A percentile compares a stretch with the other conserved stretches of the same genome.
Evolutionary conservation across 2,329 filamentous ascomycete genomes (phyloP).

Genomic region (Penicillium vulpinum): DNA sequence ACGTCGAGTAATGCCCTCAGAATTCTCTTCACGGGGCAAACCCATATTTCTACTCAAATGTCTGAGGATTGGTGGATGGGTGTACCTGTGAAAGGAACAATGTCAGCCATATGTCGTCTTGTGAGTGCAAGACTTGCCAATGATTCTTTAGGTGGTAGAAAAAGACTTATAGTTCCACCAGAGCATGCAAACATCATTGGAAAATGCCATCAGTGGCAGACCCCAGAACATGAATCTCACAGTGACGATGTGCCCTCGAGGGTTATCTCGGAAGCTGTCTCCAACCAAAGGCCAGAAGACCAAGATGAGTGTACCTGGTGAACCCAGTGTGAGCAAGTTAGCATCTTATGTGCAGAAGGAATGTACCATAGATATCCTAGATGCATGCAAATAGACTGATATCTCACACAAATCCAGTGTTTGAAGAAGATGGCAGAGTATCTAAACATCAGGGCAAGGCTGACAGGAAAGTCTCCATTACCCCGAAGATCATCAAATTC

Average conservation of each 20-base stretch:
- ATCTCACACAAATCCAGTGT: not conserved
- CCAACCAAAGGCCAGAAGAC: not conserved
- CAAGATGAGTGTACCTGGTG: not conserved
- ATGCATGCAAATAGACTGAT: not conserved
- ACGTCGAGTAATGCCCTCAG: not conserved
- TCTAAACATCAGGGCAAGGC: not conserved
- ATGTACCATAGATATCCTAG: not conserved
- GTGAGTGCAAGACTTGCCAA: not conserved
- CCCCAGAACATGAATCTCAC: not conserved
- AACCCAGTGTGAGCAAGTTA: not conserved
- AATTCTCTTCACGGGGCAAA: not conserved
- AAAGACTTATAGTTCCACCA: not conserved
- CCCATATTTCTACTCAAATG: not conserved
- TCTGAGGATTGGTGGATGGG: not conserved
- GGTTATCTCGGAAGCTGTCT: not conserved
- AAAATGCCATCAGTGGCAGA: not conserved
- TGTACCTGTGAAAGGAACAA: not conserved
- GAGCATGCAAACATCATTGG: not conserved
- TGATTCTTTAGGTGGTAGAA: not conserved
- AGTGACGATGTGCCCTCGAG: not conserved
- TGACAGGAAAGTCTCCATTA: not conserved
- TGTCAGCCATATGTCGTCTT: not conserved
- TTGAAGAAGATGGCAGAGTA: not conserved
- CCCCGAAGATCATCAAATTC: not conserved
- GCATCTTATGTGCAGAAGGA: not conserved